These are phyloP conservation scores for Paramecium caudatum DNA, from an alignment of 73 alveolate genomes.

Conservation along the genomic window DNA sequence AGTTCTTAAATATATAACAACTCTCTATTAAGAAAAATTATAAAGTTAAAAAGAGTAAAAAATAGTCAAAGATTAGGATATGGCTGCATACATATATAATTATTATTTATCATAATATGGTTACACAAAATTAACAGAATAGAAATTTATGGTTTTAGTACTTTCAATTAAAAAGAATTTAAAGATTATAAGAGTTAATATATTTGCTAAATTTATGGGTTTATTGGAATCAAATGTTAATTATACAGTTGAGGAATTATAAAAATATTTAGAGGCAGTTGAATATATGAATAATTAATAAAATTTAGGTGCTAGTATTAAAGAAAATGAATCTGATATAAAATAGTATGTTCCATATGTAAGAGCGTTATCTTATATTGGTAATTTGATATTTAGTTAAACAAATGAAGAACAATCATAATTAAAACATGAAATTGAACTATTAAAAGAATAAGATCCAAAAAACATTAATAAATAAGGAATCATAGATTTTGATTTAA, in stretches of 20 bases:
- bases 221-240: conserved; percentile 47
- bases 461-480: conserved; percentile 31
- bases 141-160: conserved; percentile 36
- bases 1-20: conserved; percentile 70
- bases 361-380: not conserved
- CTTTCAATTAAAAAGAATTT: conserved; percentile 30
- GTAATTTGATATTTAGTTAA: not conserved
- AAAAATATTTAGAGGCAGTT: conserved; percentile 67
- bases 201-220: conserved; percentile 68
- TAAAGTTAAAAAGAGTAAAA: conserved; percentile 48
- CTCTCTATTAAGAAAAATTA: conserved; percentile 55
- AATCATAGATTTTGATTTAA: not conserved
- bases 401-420: not conserved
- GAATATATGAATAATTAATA: conserved; percentile 45
- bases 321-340: conserved; percentile 18
- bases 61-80: conserved; percentile 52
- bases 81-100: conserved; percentile 61
- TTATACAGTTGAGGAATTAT: conserved; percentile 60
- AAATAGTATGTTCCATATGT: conserved; percentile 7
- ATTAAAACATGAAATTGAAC: not conserved
- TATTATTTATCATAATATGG: conserved; percentile 65
- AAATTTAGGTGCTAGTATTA: not conserved
- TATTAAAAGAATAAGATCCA: conserved; percentile 13
- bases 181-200: conserved; percentile 63
- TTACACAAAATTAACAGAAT: conserved; percentile 46